Evolutionary conservation across 768 basidiomycete genomes (phyloP).

Genomic region (Naganishia friedmannii): DNA sequence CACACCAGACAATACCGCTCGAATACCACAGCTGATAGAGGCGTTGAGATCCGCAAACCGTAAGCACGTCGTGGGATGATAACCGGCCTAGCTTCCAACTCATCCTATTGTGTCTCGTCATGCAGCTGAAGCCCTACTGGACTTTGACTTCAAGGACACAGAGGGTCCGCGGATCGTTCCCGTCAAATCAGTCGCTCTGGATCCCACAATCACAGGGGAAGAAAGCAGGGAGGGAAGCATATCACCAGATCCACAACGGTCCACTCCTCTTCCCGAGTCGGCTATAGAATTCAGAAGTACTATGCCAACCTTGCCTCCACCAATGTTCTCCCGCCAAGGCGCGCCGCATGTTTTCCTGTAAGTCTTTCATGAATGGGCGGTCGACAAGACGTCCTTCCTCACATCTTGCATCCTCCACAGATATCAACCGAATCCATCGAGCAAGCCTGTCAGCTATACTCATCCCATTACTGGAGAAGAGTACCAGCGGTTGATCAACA

Average conservation of each 20-base stretch:
- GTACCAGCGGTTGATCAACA: conserved; percentile 76
- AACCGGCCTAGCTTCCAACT: not conserved
- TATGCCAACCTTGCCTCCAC: conserved; percentile 65
- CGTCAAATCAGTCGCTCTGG: not conserved
- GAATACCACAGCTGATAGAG: conserved; percentile 64
- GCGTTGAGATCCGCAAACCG: conserved; percentile 81
- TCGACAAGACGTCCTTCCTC: not conserved
- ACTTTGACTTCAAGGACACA: conserved; percentile 60
- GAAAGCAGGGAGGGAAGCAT: not conserved
- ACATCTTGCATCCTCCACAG: conserved; percentile 51
- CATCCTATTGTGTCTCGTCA: not conserved
- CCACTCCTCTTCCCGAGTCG: not conserved
- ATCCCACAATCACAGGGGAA: not conserved
- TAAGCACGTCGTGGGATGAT: conserved; percentile 50
- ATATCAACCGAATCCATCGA: conserved; percentile 74
- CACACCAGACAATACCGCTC: conserved; percentile 69
- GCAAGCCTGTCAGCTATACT: conserved; percentile 64
- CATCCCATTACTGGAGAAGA: conserved; percentile 78
- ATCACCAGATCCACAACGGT: not conserved
- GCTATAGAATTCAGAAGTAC: conserved; percentile 3
- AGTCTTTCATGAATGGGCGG: not conserved
- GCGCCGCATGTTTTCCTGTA: conserved; percentile 69
- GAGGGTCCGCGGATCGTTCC: not conserved
- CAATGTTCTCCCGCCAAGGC: conserved; percentile 77
- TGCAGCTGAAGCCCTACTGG: conserved; percentile 68